Conservation (phyloP, 2,329 filamentous ascomycete species). For the Herpotrichia juniperi region DNA sequence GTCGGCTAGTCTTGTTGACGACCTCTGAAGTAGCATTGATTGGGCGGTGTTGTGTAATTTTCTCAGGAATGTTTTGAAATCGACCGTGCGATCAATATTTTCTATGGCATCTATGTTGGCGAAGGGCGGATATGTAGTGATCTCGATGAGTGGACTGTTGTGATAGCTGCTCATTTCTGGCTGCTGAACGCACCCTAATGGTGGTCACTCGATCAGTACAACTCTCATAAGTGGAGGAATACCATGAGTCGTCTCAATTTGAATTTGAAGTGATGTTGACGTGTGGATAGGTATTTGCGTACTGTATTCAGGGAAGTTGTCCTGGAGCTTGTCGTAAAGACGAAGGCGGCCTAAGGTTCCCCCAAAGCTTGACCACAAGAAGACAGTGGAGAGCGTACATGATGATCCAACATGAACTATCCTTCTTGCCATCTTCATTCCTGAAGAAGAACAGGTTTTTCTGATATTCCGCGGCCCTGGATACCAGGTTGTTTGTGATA, state of each 20-base stretch:
- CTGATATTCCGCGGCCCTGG: background rate
- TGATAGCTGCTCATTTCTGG: background rate
- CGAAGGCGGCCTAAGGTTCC: background rate
- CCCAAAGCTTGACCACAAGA: background rate
- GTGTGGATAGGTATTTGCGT: no score
- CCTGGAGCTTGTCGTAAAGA: background rate
- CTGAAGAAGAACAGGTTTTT: background rate
- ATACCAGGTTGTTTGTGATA: background rate
- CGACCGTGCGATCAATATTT: background rate
- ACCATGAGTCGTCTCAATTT: no score
- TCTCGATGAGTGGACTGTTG: background rate
- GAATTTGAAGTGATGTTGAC: no score
- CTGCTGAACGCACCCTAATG: background rate
- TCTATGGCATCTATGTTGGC: background rate
- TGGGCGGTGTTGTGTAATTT: background rate
- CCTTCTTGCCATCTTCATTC: background rate
- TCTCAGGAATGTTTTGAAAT: background rate
- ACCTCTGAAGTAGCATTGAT: background rate
- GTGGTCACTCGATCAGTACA: no score
- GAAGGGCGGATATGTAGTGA: background rate
- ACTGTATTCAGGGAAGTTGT: background rate
- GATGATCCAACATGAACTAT: background rate
- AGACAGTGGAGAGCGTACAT: background rate
- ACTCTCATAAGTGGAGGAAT: no score
- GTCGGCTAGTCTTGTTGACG: background rate